Conservation (phyloP, 2,329 filamentous ascomycete genomes). For the Hymenoscyphus infarciens region DNA sequence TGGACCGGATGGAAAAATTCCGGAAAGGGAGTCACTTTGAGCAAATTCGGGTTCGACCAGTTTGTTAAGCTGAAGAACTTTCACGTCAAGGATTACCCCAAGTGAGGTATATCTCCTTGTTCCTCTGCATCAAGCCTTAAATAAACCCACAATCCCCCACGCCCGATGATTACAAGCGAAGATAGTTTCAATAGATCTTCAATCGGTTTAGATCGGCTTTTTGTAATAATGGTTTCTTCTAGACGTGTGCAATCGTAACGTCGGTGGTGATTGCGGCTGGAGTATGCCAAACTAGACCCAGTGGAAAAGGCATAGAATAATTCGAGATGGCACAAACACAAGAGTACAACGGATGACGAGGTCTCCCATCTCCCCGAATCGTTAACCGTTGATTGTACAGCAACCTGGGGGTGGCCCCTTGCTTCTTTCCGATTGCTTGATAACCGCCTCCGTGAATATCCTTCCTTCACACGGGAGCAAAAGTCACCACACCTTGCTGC, state of each 20-base stretch:
- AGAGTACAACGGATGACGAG: conserved; percentile 7
- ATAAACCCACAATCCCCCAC: not conserved
- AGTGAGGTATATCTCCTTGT: conserved; percentile 32
- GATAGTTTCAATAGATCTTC: conserved; percentile 13
- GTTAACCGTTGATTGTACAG: conserved; percentile 8
- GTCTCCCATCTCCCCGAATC: conserved; percentile 8
- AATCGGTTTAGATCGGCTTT: conserved; percentile 3
- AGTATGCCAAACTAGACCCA: conserved; percentile 9
- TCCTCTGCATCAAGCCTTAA: not conserved
- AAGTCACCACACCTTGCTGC: conserved; percentile 19
- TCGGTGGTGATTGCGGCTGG: conserved; percentile 10
- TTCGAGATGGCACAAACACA: conserved; percentile 11
- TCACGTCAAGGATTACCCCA: conserved; percentile 80
- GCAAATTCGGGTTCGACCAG: conserved; percentile 87
- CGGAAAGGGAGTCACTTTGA: conserved; percentile 85
- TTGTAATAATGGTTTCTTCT: conserved; percentile 8
- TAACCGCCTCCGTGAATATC: conserved; percentile 15
- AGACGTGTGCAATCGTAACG: conserved; percentile 13
- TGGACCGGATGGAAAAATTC: conserved; percentile 99
- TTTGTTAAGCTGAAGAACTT: conserved; percentile 97
- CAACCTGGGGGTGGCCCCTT: not conserved
- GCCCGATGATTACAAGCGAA: conserved; percentile 6
- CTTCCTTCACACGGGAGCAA: conserved; percentile 10
- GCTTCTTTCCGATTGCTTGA: conserved; percentile 6
- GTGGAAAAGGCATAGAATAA: conserved; percentile 13